These are phyloP conservation scores for Aspergillus udagawae DNA, from an alignment of 2,329 filamentous ascomycete species.

Conservation along the genomic window DNA sequence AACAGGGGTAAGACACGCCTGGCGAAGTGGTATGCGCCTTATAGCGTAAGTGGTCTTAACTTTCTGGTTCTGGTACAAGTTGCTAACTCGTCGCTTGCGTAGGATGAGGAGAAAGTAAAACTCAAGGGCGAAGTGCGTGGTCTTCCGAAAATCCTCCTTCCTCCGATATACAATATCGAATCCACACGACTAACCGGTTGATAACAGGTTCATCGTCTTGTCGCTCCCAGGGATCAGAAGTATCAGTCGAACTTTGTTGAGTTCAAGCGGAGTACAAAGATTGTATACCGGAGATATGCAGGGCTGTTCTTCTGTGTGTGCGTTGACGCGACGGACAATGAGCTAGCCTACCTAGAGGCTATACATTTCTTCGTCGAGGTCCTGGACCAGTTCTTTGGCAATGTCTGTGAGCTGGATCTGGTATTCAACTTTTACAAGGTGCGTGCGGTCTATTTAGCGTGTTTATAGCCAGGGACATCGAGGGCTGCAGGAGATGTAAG, in stretches of 20 bases:
- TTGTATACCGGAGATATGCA: conserved; percentile 95
- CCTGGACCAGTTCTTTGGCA: conserved; percentile 96
- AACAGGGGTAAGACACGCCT: conserved; percentile 92
- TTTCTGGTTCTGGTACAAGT: background rate
- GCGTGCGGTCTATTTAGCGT: conserved; percentile 16
- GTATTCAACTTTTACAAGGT: conserved; percentile 70
- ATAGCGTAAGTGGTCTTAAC: conserved; percentile 58
- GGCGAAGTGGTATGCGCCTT: conserved; percentile 98
- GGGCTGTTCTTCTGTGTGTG: conserved; percentile 99
- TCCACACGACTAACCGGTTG: conserved; percentile 6
- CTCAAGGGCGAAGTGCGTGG: conserved; percentile 83
- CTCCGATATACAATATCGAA: background rate
- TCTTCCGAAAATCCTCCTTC: background rate
- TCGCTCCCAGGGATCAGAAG: conserved; percentile 96
- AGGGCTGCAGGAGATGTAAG: background rate
- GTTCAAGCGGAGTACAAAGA: conserved; percentile 67
- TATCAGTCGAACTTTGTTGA: conserved; percentile 99
- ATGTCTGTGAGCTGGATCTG: conserved; percentile 96
- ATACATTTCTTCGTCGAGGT: conserved; percentile 99
- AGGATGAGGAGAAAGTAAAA: conserved; percentile 98
- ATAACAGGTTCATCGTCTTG: conserved; percentile 82
- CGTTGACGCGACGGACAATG: conserved; percentile 98
- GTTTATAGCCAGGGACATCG: background rate
- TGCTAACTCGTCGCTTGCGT: conserved; percentile 1
- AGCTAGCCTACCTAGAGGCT: conserved; percentile 91